Percentiles rank a stretch among this genome's conserved stretches.
These are phyloP conservation scores for Osmozyma mogii DNA, from an alignment of 805 yeast species.

Conservation along the genomic window DNA sequence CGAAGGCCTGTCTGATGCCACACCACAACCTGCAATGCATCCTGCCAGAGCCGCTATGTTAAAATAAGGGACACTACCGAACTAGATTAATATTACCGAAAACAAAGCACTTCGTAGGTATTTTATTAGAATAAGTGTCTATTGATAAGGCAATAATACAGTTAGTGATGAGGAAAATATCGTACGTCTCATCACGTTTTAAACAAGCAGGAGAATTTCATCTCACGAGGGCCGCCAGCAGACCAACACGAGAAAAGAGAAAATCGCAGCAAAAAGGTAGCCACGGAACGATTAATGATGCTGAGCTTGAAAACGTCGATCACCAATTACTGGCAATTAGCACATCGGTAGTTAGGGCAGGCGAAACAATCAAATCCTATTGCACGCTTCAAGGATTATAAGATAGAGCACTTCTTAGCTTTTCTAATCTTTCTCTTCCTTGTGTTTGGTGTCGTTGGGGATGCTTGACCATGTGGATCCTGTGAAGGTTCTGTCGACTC, in stretches of 20 bases:
- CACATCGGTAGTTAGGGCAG: not conserved
- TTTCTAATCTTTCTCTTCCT: conserved; percentile 23
- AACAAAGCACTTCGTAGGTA: conserved; percentile 5
- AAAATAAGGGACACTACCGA: conserved; percentile 6
- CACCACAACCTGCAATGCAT: conserved; percentile 35
- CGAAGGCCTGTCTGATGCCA: conserved; percentile 14
- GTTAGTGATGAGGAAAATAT: too few relatives aligned
- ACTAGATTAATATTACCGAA: not conserved
- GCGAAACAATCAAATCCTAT: too few relatives aligned
- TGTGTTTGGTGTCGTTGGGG: conserved; percentile 2
- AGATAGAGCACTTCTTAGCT: conserved; percentile 33
- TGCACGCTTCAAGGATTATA: conserved; percentile 13
- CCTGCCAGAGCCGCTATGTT: conserved; percentile 59
- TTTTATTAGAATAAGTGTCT: not conserved
- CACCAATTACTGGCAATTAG: conserved; percentile 1
- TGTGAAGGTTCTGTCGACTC: conserved; percentile 10
- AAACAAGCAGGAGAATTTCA: too few relatives aligned
- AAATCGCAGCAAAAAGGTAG: conserved; percentile 1
- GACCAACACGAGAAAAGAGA: too few relatives aligned
- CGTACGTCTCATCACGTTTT: too few relatives aligned
- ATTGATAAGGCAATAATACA: not conserved
- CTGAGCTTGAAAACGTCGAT: conserved; percentile 1
- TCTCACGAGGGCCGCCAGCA: too few relatives aligned
- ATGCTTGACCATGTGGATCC: conserved; percentile 5
- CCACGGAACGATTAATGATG: conserved; percentile 2